Evolutionary conservation across 1,284 basidiomycete species (phyloP), one percentile per base, ranked within the genome.

Genomic region (Agaricales sp.): DNA sequence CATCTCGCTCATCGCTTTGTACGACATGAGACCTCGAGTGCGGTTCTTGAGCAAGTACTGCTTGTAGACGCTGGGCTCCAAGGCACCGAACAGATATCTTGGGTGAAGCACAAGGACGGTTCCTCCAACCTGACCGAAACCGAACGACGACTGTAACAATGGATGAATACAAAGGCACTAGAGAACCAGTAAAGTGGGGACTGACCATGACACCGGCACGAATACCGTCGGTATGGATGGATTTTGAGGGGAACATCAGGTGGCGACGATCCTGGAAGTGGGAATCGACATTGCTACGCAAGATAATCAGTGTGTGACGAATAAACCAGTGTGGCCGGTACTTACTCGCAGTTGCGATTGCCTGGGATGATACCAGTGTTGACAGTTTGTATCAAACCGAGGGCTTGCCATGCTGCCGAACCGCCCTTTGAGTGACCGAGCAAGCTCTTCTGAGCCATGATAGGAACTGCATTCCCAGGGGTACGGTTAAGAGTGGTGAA

Each of bases 61-160:
- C 46, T 82, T 78, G 59, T 93, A 95, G 53, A 75, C 65, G 23
- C 78, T 70, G 2, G 85, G 77, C 54, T 89, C 81, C 41, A 98
- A 69, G 12, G 87, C 76, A 48, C 85, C 95, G 56, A 93, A 84
- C 54, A 97, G 76, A 72, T 92, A 92, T 57, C 90, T 87, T 47
- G 96, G 92, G 67, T 99, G 86, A 50, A 99, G 65, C 57, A 97
- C 73, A 54, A 95, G 77, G 45, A 83, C 87, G 53, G 87, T 90
- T 54, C 95, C 96, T 55, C 95, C 96, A 56, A 97, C 94, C 79
- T 99, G 96, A 60, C 95, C 96, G 75, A 99, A 99, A 59, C 96
- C 96, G 71, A 99, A 99, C 16, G 93, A 97, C 2, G 95, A 97
- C 76, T 85, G 52, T 16, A 48, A 45, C 3, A 41, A 26, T 35